phyloP scores from a whole-genome alignment of 345 rosid genomes.

The Eucalyptus tenuipes region DNA sequence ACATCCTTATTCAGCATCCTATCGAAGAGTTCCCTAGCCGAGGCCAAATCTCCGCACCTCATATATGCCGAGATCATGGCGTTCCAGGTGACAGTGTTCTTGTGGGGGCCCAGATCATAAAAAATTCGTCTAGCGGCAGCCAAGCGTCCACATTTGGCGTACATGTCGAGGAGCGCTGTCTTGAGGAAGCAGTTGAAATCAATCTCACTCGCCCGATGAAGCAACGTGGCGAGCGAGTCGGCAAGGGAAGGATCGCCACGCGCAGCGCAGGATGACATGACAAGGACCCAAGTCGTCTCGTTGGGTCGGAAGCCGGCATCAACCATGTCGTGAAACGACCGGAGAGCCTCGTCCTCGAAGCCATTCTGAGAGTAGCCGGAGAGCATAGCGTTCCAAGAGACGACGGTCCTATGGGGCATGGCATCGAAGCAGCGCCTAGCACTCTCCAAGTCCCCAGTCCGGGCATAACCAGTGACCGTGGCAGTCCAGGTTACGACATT shows the following conservation, averaged over 20 bases:
- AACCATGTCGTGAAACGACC: constrained; percentile 33
- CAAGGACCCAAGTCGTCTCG: constrained; percentile 34
- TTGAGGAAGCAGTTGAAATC: constrained; percentile 22
- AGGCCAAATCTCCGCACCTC: constrained; percentile 17
- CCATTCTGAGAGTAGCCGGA: constrained; percentile 42
- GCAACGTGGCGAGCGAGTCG: constrained; percentile 11
- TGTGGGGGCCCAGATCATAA: constrained; percentile 14
- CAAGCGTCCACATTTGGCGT: constrained; percentile 26
- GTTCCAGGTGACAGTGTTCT: constrained; percentile 30
- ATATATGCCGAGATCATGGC: constrained; percentile 26
- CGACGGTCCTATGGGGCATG: constrained; percentile 29
- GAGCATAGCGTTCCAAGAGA: constrained; percentile 48
- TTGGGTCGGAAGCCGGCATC: constrained; percentile 23
- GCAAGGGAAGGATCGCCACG: constrained; percentile 24
- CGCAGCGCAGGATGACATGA: constrained; percentile 29
- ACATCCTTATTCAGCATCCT: constrained; percentile 25
- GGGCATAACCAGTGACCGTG: constrained; percentile 62
- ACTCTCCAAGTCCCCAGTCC: constrained; percentile 33
- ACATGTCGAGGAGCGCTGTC: constrained; percentile 36
- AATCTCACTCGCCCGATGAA: neutral
- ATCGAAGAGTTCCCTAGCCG: constrained; percentile 26
- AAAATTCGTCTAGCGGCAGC: constrained; percentile 19
- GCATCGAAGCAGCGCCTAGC: constrained; percentile 35
- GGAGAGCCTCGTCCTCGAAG: constrained; percentile 16
- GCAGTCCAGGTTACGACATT: constrained; percentile 77